These are phyloP conservation scores for Closterium sp. DNA, from an alignment of 139 green algal species.

Conservation along the genomic window DNA sequence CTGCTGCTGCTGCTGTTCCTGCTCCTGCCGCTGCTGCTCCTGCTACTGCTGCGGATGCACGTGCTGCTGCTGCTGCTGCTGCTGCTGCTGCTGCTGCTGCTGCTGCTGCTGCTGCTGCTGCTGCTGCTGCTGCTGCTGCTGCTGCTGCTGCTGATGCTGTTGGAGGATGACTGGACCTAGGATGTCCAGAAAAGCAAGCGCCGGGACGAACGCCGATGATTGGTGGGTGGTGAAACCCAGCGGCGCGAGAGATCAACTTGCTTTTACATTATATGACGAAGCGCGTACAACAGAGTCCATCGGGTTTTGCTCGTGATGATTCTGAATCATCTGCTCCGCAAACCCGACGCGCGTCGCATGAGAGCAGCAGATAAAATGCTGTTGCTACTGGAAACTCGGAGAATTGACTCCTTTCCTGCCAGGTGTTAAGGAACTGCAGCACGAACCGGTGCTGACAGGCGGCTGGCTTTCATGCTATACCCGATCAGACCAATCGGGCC, in stretches of 20 bases:
- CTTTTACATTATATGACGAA: neutral
- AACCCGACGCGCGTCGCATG: neutral
- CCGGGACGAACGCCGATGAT: no score
- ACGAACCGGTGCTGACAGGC: neutral
- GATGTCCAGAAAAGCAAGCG: no score
- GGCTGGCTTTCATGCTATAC: neutral
- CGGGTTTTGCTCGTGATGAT: neutral
- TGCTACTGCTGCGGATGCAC: no score
- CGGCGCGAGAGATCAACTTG: no score
- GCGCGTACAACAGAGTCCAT: neutral
- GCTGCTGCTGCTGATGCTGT: no score
- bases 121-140: no score
- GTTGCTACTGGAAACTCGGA: neutral
- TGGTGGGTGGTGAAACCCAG: no score
- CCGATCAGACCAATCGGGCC: neutral
- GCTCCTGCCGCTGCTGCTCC: no score
- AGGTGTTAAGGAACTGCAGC: neutral
- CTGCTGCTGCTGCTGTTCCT: neutral
- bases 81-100: no score
- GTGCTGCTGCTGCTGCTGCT: no score
- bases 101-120: no score
- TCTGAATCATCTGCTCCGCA: neutral
- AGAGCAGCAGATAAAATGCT: neutral
- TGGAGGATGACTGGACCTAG: no score
- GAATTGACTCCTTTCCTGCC: neutral